Evolutionary conservation across 306 rosid species (phyloP).

Genomic region (Ziziphus jujuba): DNA sequence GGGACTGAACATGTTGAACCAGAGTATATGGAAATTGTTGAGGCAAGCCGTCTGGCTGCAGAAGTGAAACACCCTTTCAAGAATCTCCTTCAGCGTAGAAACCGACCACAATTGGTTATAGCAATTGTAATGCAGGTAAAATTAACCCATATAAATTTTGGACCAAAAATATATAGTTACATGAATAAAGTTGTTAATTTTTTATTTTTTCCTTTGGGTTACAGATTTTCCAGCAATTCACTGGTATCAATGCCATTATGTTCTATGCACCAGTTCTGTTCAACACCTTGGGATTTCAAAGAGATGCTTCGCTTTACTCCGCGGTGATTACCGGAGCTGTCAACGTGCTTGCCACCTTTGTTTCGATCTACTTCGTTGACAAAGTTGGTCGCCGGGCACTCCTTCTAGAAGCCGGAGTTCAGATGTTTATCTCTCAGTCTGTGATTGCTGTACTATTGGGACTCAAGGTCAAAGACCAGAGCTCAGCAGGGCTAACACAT

Average conservation of each 20-base stretch:
- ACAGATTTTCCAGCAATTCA: slow-evolving; percentile 67
- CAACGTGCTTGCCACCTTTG: slow-evolving; percentile 54
- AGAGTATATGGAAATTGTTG: slow-evolving; percentile 49
- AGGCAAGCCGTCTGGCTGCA: slow-evolving; percentile 47
- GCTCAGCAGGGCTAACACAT: slow-evolving; percentile 13
- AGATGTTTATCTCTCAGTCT: slow-evolving; percentile 61
- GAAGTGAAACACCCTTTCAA: slow-evolving; percentile 40
- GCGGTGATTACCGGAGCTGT: slow-evolving; percentile 66
- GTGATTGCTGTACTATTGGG: slow-evolving; percentile 50
- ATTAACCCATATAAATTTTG: too few relatives aligned
- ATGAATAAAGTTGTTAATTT: neutral
- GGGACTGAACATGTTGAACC: slow-evolving; percentile 50
- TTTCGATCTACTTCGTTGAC: slow-evolving; percentile 49
- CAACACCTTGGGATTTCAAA: slow-evolving; percentile 47
- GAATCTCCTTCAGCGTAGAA: slow-evolving; percentile 40
- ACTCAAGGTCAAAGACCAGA: slow-evolving; percentile 37
- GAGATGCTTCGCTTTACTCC: slow-evolving; percentile 53
- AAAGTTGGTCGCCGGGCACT: slow-evolving; percentile 49
- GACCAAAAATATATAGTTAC: too few relatives aligned
- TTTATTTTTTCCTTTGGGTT: too few relatives aligned
- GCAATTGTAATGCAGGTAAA: slow-evolving; percentile 44
- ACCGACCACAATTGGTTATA: slow-evolving; percentile 55
- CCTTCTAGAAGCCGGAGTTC: slow-evolving; percentile 56
- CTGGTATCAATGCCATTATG: slow-evolving; percentile 70
- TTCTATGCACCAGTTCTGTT: slow-evolving; percentile 71